Evolutionary conservation across 2,329 filamentous ascomycete genomes (phyloP).

Genomic region (Lachnellula subtilissima): DNA sequence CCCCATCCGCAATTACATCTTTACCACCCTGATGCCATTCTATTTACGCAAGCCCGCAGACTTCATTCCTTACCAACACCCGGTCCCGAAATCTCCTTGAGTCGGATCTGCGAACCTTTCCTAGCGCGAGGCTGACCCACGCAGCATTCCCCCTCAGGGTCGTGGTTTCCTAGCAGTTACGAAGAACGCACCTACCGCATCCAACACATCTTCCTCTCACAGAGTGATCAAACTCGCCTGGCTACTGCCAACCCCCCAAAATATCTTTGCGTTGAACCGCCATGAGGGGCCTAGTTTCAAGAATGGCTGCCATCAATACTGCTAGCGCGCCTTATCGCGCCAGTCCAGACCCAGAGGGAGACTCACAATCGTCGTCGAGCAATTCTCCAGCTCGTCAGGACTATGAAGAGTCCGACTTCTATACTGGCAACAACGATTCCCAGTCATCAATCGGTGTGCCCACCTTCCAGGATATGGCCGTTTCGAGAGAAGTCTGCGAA

Average conservation of each 20-base stretch:
- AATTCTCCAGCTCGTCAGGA: conserved; percentile 71
- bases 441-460: conserved; percentile 84
- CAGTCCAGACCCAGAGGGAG: conserved; percentile 27
- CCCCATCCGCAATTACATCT: not conserved
- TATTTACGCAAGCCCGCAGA: too few relatives aligned
- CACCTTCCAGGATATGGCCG: conserved; percentile 69
- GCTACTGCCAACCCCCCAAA: not conserved
- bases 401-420: conserved; percentile 92
- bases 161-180: too few relatives aligned
- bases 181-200: too few relatives aligned
- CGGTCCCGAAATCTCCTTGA: too few relatives aligned
- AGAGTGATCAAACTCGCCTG: not conserved
- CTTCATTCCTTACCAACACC: too few relatives aligned
- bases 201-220: too few relatives aligned
- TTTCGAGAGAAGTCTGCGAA: conserved; percentile 61
- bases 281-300: conserved; percentile 25
- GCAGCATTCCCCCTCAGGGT: too few relatives aligned
- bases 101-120: too few relatives aligned
- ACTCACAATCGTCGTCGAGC: conserved; percentile 47
- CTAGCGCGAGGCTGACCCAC: too few relatives aligned
- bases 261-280: conserved; percentile 5
- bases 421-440: conserved; percentile 83
- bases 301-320: conserved; percentile 22
- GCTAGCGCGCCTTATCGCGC: conserved; percentile 21
- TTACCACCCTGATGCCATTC: too few relatives aligned